phyloP scores from a whole-genome alignment of 192 early-diverging fungal species.

The Thamnidium elegans region DNA sequence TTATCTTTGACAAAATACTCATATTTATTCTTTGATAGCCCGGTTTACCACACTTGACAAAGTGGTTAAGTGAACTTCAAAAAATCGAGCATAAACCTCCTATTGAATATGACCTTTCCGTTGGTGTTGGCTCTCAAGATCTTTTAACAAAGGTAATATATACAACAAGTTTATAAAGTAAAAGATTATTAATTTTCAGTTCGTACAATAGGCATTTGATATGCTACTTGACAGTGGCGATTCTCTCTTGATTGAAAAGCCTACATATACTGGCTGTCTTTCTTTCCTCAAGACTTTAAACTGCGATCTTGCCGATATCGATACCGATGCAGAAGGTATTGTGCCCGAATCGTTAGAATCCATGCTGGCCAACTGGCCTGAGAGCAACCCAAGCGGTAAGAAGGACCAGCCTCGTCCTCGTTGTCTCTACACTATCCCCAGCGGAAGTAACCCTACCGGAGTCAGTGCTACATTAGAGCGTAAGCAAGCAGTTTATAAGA shows the following conservation, averaged over 20 bases:
- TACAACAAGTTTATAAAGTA: not conserved
- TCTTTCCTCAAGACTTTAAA: slow-evolving; percentile 43
- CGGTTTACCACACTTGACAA: slow-evolving; percentile 43
- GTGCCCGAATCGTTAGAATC: slow-evolving; percentile 56
- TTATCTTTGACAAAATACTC: not conserved
- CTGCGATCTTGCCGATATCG: slow-evolving; percentile 45
- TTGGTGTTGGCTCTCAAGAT: slow-evolving; percentile 57
- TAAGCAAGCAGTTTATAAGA: slow-evolving; percentile 73
- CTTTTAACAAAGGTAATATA: slow-evolving; percentile 41
- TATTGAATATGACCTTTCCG: slow-evolving; percentile 35
- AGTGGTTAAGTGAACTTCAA: slow-evolving; percentile 51
- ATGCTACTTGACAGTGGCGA: slow-evolving; percentile 51
- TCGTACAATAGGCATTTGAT: slow-evolving; percentile 37
- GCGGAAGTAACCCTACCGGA: slow-evolving; percentile 90
- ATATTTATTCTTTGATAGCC: slow-evolving; percentile 29
- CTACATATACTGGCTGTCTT: slow-evolving; percentile 49
- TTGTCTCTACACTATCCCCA: slow-evolving; percentile 76
- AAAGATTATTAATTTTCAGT: not conserved
- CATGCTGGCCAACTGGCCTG: slow-evolving; percentile 44
- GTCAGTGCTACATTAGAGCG: slow-evolving; percentile 72
- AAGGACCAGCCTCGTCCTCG: slow-evolving; percentile 40
- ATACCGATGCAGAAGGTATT: slow-evolving; percentile 53
- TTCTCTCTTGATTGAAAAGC: slow-evolving; percentile 49
- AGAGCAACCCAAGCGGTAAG: slow-evolving; percentile 9
- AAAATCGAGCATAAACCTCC: slow-evolving; percentile 44